Evolutionary conservation across 148 eudicot genomes (phyloP).

Genomic region (Fagopyrum esculentum): DNA sequence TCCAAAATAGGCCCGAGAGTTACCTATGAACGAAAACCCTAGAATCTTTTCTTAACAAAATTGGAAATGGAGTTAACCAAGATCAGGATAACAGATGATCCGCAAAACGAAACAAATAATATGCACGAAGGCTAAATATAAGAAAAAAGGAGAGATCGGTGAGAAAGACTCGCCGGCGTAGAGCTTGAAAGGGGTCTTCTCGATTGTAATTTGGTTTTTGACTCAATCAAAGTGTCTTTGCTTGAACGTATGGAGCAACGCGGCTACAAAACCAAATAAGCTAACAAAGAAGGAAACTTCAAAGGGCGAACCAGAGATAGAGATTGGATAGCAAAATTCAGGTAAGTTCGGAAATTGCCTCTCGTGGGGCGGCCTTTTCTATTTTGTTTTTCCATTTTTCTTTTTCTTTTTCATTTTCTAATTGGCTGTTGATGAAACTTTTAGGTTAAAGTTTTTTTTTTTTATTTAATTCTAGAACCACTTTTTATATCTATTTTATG

Average conservation of each 20-base stretch:
- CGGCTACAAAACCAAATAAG: neutral
- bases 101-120: neutral
- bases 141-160: neutral
- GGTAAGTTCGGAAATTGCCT: neutral
- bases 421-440: too few relatives aligned
- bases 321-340: conserved; percentile 7
- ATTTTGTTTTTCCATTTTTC: too few relatives aligned
- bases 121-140: neutral
- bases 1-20: neutral
- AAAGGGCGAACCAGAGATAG: neutral
- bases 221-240: neutral
- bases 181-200: neutral
- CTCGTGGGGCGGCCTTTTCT: neutral
- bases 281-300: neutral
- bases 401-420: too few relatives aligned
- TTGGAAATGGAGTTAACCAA: neutral
- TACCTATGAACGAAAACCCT: conserved; percentile 3
- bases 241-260: neutral
- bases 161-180: neutral
- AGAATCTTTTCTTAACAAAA: neutral
- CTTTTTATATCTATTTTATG: too few relatives aligned
- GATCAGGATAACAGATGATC: neutral
- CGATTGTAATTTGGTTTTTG: neutral
- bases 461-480: too few relatives aligned
- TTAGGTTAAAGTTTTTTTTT: too few relatives aligned